These are phyloP conservation scores for Volvox carteri DNA, from an alignment of 163 green algal species.

Conservation along the genomic window DNA sequence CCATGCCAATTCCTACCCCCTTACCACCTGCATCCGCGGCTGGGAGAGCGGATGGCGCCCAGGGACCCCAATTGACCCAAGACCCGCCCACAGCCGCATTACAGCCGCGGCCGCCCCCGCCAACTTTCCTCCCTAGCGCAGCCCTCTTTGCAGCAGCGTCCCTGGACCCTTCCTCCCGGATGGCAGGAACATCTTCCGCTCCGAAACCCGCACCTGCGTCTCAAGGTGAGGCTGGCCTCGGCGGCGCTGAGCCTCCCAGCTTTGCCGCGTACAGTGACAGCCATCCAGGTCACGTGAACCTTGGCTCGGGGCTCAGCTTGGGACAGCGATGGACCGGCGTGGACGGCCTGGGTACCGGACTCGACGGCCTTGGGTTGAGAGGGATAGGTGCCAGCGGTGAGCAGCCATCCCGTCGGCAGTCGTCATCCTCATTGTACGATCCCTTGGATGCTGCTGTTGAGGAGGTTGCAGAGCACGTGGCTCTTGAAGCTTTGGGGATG, in stretches of 20 bases:
- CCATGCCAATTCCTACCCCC: not conserved
- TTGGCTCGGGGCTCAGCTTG: not conserved
- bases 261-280: not conserved
- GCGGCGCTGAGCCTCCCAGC: not conserved
- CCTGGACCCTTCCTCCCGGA: not conserved
- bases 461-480: constrained; percentile 44
- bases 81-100: not conserved
- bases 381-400: not conserved
- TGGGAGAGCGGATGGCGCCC: not conserved
- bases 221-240: not conserved
- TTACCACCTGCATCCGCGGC: not conserved
- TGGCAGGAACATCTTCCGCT: not conserved
- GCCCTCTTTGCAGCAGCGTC: constrained; percentile 18
- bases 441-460: constrained; percentile 13
- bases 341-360: not conserved
- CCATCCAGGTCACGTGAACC: not conserved
- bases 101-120: not conserved
- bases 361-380: not conserved
- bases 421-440: not conserved
- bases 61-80: not conserved
- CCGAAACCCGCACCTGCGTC: not conserved
- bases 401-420: not conserved
- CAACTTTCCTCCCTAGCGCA: constrained; percentile 9
- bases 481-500: constrained; percentile 24
- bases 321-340: not conserved